Percentiles rank a stretch among this genome's conserved stretches.
These are phyloP conservation scores for Talaromyces islandicus DNA, from an alignment of 2,329 filamentous ascomycete species.

Conservation along the genomic window DNA sequence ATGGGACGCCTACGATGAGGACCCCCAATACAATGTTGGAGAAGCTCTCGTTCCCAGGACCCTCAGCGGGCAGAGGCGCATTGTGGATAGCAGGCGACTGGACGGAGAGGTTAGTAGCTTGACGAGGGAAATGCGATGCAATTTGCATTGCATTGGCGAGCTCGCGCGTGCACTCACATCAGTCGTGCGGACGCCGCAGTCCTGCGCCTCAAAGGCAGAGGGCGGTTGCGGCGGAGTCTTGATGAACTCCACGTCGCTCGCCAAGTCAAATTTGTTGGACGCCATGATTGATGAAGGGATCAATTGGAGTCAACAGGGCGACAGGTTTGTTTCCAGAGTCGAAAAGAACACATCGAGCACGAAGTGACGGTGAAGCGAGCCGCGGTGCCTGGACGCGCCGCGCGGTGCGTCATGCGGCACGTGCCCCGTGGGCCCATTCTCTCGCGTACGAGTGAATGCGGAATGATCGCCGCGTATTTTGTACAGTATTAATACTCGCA, in stretches of 20 bases:
- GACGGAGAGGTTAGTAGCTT: not conserved
- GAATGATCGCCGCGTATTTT: not conserved
- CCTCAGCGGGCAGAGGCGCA: slow-evolving; percentile 85
- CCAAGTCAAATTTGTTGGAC: not conserved
- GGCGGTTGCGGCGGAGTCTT: slow-evolving; percentile 53
- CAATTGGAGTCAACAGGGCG: not conserved
- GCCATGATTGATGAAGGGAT: not conserved
- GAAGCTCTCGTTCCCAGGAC: slow-evolving; percentile 75
- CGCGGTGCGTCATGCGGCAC: not conserved
- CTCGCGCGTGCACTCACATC: slow-evolving; percentile 40
- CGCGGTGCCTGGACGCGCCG: not conserved
- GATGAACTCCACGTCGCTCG: slow-evolving; percentile 37
- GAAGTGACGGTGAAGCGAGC: not conserved
- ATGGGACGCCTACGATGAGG: slow-evolving; percentile 64
- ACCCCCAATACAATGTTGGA: slow-evolving; percentile 71
- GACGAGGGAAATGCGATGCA: not conserved
- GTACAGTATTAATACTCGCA: not conserved
- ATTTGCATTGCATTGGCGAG: not conserved
- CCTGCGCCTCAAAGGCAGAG: slow-evolving; percentile 44
- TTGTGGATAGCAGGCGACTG: slow-evolving; percentile 89
- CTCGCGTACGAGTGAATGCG: not conserved
- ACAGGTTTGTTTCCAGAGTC: not conserved
- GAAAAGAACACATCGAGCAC: not conserved
- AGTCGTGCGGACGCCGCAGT: slow-evolving; percentile 58
- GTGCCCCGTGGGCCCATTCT: not conserved